These are phyloP conservation scores for Cryptosporidium tyzzeri DNA, from an alignment of 169 alveolate species.

Conservation along the genomic window DNA sequence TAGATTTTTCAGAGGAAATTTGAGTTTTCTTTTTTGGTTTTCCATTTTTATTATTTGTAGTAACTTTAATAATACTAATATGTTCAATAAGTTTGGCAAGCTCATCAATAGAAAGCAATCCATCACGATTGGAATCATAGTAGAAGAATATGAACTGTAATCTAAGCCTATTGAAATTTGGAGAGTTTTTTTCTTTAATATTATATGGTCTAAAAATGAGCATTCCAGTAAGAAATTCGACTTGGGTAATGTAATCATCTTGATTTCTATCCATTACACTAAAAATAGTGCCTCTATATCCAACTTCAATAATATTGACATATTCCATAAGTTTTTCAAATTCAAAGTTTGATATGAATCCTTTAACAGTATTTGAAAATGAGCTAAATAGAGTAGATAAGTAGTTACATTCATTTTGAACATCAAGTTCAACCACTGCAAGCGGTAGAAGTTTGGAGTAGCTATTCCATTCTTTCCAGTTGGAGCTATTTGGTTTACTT, in stretches of 20 bases:
- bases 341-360: constrained; percentile 49
- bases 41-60: constrained; percentile 9
- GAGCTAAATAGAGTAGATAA: constrained; percentile 20
- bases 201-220: constrained; percentile 55
- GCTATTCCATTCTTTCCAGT: constrained; percentile 64
- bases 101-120: constrained; percentile 36
- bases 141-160: constrained; percentile 56
- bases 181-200: constrained; percentile 10
- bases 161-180: constrained; percentile 28
- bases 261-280: constrained; percentile 55
- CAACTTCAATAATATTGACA: constrained; percentile 60
- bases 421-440: constrained; percentile 40
- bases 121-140: constrained; percentile 61
- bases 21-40: constrained; percentile 31
- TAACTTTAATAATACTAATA: constrained; percentile 59
- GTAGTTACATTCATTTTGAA: constrained; percentile 51
- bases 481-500: constrained; percentile 5
- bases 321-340: constrained; percentile 54
- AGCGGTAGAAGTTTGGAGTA: constrained; percentile 43
- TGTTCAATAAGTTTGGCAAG: constrained; percentile 61
- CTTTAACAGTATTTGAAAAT: constrained; percentile 51
- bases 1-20: constrained; percentile 34
- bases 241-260: constrained; percentile 58
- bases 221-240: constrained; percentile 63
- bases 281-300: constrained; percentile 62